Evolutionary conservation across 1,284 basidiomycete species (phyloP).

Genomic region (Wallemia hederae): DNA sequence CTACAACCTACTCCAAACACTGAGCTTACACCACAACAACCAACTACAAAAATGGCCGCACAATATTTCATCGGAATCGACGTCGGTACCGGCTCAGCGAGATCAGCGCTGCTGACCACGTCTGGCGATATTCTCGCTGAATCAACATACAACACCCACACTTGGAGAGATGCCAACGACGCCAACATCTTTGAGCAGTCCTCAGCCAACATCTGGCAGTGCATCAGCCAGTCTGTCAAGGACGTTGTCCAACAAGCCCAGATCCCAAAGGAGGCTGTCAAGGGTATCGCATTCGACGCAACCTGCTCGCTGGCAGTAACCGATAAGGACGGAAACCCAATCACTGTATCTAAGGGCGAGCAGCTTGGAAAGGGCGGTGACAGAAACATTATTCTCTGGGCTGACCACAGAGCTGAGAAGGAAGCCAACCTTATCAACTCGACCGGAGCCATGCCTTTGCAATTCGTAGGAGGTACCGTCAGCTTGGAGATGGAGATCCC

Average conservation of each 20-base stretch:
- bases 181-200: slow-evolving; percentile 76
- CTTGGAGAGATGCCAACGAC: slow-evolving; percentile 56
- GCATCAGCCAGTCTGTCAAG: slow-evolving; percentile 38
- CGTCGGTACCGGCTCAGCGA: slow-evolving; percentile 67
- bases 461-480: slow-evolving; percentile 90
- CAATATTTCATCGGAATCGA: not conserved
- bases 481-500: slow-evolving; percentile 95
- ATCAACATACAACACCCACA: slow-evolving; percentile 43
- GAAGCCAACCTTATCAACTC: slow-evolving; percentile 74
- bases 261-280: slow-evolving; percentile 33
- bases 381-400: slow-evolving; percentile 69
- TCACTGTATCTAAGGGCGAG: slow-evolving; percentile 46
- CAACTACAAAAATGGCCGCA: not conserved
- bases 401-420: slow-evolving; percentile 72
- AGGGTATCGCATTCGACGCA: slow-evolving; percentile 83
- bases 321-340: slow-evolving; percentile 36
- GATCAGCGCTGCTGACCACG: slow-evolving; percentile 51
- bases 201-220: slow-evolving; percentile 57
- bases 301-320: slow-evolving; percentile 84
- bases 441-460: slow-evolving; percentile 53
- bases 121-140: slow-evolving; percentile 50
- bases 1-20: not conserved
- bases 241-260: slow-evolving; percentile 34
- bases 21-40: not conserved
- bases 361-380: slow-evolving; percentile 31